Evolutionary conservation across 2,329 filamentous ascomycete species (phyloP).

Genomic region (Neofusicoccum umdonicola): DNA sequence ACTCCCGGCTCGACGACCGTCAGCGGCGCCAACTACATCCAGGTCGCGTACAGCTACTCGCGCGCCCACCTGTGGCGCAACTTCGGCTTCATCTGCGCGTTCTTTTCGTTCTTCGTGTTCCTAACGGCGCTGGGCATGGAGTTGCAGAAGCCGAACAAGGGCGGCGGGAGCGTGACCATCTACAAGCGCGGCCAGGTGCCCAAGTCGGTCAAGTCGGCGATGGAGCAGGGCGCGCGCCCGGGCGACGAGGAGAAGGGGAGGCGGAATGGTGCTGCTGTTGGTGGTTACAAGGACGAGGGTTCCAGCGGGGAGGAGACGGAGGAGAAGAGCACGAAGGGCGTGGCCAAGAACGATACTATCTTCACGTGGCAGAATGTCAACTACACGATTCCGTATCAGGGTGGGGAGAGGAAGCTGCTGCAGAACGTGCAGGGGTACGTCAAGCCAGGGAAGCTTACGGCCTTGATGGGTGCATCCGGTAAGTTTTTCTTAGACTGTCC

Average conservation of each 20-base stretch:
- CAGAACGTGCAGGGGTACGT: slow-evolving; percentile 69
- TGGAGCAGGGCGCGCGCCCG: slow-evolving; percentile 50
- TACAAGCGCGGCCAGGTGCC: slow-evolving; percentile 65
- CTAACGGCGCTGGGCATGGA: slow-evolving; percentile 46
- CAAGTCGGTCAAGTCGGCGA: slow-evolving; percentile 55
- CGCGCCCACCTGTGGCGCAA: slow-evolving; percentile 61
- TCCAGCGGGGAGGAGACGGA: slow-evolving; percentile 29
- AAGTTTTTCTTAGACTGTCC: neutral
- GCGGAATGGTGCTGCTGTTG: slow-evolving; percentile 23
- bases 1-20: slow-evolving; percentile 53
- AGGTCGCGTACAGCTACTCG: slow-evolving; percentile 54
- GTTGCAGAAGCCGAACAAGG: slow-evolving; percentile 57
- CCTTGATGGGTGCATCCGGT: slow-evolving; percentile 77
- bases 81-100: slow-evolving; percentile 52
- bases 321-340: slow-evolving; percentile 43
- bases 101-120: slow-evolving; percentile 50
- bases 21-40: slow-evolving; percentile 56
- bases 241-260: slow-evolving; percentile 52
- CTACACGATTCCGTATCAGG: slow-evolving; percentile 63
- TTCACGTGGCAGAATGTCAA: slow-evolving; percentile 84
- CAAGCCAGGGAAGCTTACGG: slow-evolving; percentile 72
- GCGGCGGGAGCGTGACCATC: slow-evolving; percentile 59
- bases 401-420: slow-evolving; percentile 49
- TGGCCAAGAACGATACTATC: slow-evolving; percentile 59
- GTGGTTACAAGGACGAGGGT: slow-evolving; percentile 19